These are phyloP conservation scores for Chernovozyma sophiae-reginae DNA, from an alignment of 1,139 yeast species.

Conservation along the genomic window DNA sequence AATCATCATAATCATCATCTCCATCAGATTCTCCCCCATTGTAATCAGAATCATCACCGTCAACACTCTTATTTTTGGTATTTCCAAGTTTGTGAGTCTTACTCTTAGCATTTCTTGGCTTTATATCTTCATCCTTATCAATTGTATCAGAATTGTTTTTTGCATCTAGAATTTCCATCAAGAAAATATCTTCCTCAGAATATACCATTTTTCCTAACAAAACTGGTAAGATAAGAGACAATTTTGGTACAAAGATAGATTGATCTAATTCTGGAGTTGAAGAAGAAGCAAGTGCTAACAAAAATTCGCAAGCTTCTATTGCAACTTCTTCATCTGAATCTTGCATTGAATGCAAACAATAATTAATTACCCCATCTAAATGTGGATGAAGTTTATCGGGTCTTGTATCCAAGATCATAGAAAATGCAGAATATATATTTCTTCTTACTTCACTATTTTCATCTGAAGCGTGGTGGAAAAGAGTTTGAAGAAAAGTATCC, in stretches of 20 bases:
- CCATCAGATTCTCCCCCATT: conserved; percentile 42
- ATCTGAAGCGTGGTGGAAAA: conserved; percentile 66
- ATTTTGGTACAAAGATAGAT: conserved; percentile 49
- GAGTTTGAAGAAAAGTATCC: conserved; percentile 59
- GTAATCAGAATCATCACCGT: conserved; percentile 7
- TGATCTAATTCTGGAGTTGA: conserved; percentile 45
- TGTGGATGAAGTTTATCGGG: conserved; percentile 82
- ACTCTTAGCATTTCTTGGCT: conserved; percentile 68
- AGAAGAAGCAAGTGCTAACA: conserved; percentile 67
- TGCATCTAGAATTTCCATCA: conserved; percentile 67
- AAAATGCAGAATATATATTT: conserved; percentile 76
- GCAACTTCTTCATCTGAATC: conserved; percentile 67
- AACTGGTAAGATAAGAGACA: conserved; percentile 66
- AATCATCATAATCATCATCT: conserved; percentile 57
- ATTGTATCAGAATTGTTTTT: conserved; percentile 63
- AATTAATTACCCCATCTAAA: conserved; percentile 77
- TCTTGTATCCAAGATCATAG: conserved; percentile 66
- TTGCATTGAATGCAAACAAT: conserved; percentile 76
- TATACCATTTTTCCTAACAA: conserved; percentile 82
- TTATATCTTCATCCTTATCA: conserved; percentile 84
- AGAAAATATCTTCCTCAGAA: conserved; percentile 72
- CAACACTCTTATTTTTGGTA: conserved; percentile 11
- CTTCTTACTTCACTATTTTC: conserved; percentile 58
- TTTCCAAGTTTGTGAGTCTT: conserved; percentile 54
- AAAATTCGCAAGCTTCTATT: conserved; percentile 88